phyloP scores from a whole-genome alignment of 148 eudicot species.

The Tetragonia tetragonoides region DNA sequence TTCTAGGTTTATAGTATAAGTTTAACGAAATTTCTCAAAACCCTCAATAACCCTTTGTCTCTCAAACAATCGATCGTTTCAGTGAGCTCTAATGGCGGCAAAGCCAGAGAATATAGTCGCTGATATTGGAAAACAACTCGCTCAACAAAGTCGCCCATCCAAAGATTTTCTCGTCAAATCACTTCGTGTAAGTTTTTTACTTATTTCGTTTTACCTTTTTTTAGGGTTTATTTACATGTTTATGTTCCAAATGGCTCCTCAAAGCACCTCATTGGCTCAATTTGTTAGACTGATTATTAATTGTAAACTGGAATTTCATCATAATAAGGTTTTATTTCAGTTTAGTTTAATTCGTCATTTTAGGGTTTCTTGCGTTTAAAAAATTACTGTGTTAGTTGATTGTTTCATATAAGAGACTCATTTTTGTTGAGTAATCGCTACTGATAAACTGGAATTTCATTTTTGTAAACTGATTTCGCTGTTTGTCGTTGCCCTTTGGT shows the following conservation, averaged over 20 bases:
- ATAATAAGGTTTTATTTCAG: too few relatives aligned
- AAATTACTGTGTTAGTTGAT: too few relatives aligned
- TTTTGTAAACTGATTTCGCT: not conserved
- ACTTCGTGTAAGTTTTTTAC: conserved; percentile 44
- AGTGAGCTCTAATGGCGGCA: conserved; percentile 24
- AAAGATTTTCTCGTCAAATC: conserved; percentile 59
- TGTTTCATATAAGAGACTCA: too few relatives aligned
- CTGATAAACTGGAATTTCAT: not conserved
- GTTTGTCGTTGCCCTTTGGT: too few relatives aligned
- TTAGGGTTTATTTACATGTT: not conserved
- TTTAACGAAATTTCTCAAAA: not conserved
- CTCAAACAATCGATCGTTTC: not conserved
- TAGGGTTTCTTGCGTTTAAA: too few relatives aligned
- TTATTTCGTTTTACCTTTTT: not conserved
- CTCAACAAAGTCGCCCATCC: conserved; percentile 50
- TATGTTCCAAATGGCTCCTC: not conserved
- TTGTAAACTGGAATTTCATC: too few relatives aligned
- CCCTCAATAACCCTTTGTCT: not conserved
- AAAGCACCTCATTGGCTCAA: too few relatives aligned
- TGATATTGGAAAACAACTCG: conserved; percentile 62
- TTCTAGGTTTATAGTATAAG: not conserved
- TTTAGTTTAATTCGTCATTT: too few relatives aligned
- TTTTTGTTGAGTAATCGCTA: not conserved
- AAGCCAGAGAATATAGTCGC: conserved; percentile 37
- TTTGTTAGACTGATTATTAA: too few relatives aligned